A percentile compares a stretch with the other conserved stretches of the same genome.
These are phyloP conservation scores for Plasmodium inui DNA, from an alignment of 169 alveolate genomes.

Conservation along the genomic window DNA sequence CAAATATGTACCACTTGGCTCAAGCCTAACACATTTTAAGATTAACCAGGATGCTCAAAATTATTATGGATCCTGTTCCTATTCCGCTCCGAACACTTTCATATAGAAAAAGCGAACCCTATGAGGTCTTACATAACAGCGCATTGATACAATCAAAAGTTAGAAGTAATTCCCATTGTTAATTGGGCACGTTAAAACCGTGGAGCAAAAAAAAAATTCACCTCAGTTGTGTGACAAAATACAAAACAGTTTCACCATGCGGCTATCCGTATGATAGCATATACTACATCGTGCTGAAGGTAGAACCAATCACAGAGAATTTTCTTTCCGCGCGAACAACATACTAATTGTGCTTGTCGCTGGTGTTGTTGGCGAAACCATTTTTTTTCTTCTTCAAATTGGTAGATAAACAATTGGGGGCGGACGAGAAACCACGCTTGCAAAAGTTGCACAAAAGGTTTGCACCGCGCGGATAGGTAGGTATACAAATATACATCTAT, in stretches of 20 bases:
- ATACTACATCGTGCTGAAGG: not conserved
- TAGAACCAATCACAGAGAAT: not conserved
- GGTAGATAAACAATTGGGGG: not conserved
- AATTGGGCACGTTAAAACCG: not conserved
- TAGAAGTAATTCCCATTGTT: not conserved
- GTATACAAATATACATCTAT: not conserved
- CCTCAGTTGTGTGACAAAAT: not conserved
- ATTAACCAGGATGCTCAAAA: not conserved
- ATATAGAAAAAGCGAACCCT: not conserved
- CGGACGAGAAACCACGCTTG: not conserved
- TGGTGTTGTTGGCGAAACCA: not conserved
- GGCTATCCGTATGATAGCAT: not conserved
- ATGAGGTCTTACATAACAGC: not conserved
- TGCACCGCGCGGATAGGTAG: not conserved
- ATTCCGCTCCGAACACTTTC: not conserved
- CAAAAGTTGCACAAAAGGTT: not conserved
- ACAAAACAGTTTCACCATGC: not conserved
- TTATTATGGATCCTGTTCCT: not conserved
- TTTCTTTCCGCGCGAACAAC: not conserved
- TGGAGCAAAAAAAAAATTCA: not conserved
- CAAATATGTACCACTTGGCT: not conserved
- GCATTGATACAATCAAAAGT: not conserved
- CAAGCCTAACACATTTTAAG: not conserved
- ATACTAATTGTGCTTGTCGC: not conserved
- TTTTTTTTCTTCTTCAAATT: not conserved